Base-by-base conservation (phyloP, 768 basidiomycete genomes). In the Leucogyrophana mollusca region DNA sequence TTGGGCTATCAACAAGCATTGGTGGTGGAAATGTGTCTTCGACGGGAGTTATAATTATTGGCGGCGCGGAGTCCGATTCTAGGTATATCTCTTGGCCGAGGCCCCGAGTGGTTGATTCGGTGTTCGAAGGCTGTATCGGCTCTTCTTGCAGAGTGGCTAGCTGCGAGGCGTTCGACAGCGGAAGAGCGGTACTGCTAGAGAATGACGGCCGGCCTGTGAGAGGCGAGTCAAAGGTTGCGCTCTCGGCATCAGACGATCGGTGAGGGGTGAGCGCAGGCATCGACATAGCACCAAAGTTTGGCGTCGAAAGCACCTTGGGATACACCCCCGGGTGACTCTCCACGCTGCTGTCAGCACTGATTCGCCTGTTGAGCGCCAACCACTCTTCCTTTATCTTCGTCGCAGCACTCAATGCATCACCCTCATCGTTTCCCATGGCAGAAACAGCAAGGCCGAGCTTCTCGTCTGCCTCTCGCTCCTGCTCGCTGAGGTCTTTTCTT, bases 381-480 rank as follows among this genome's bases (percentile, higher is more conserved):
- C 80, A 84, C 43, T 73, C 71, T 36, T 73, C 65, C 58, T 80
- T 83, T 56, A 84, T 67, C 48, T 60, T 70, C 45, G 72, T 70
- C 5, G 82, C 82, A 7, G 77, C 79, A 11, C 76, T 73, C 9
- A 64, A 40, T 18, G 52, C 50, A 8, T 27, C n/a, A 40, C 54
- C 11, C 40, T 33, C 7, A 51, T 43, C 51, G 45, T 56, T 11
- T 45, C 46, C 4, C 40, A 52, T 4, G 58, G 38, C 17, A 35
- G 35, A 14, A 73, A 72, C 72, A 8, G 77, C 68, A 1, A 57
- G 57, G 70, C 61, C 36, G 43, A 66, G 52, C 72, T 76, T 58
- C 62, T 69, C 20, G 56, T 66, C 62, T 62, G 76, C 42, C 73
- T 70, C 60, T 63, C 72, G 53, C 62, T 76, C 66, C 42, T 67